Percentiles rank a stretch among this genome's conserved stretches.
These are phyloP conservation scores for Crataegus laevigata DNA, from an alignment of 306 rosid genomes.

Conservation along the genomic window DNA sequence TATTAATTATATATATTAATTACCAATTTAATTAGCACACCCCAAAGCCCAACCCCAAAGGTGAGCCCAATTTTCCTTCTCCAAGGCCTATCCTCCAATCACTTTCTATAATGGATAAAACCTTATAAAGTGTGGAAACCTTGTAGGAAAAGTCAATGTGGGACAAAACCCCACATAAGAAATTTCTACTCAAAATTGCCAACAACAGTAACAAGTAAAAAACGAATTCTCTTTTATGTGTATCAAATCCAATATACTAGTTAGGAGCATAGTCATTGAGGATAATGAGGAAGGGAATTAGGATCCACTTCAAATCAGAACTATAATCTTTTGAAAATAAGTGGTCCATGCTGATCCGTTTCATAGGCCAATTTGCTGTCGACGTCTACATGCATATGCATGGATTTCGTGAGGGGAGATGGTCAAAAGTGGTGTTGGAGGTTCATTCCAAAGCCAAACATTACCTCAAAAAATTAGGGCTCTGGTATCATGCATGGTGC, in stretches of 20 bases:
- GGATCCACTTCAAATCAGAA: not conserved
- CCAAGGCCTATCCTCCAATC: too few species aligned
- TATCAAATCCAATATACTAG: constrained; percentile 10
- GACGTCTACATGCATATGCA: not conserved
- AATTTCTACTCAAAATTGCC: too few species aligned
- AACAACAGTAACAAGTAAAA: constrained; percentile 1
- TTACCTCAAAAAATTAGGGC: too few species aligned
- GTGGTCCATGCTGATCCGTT: constrained; percentile 17
- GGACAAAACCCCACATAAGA: too few species aligned
- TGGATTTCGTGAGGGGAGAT: not conserved
- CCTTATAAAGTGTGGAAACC: too few species aligned
- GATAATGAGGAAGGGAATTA: not conserved
- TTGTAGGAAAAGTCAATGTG: too few species aligned
- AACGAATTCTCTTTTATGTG: not conserved
- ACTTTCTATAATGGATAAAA: too few species aligned
- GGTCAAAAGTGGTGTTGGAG: not conserved
- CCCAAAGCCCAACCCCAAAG: too few species aligned
- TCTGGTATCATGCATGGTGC: not conserved
- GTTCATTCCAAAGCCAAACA: not conserved
- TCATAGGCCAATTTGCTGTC: not conserved
- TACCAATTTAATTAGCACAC: too few species aligned
- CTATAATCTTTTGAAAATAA: not conserved
- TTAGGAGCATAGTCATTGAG: not conserved
- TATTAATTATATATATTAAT: too few species aligned
- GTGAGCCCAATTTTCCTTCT: too few species aligned